Conservation (phyloP, 2,329 filamentous ascomycete genomes). For the Penicillium nordicum region DNA sequence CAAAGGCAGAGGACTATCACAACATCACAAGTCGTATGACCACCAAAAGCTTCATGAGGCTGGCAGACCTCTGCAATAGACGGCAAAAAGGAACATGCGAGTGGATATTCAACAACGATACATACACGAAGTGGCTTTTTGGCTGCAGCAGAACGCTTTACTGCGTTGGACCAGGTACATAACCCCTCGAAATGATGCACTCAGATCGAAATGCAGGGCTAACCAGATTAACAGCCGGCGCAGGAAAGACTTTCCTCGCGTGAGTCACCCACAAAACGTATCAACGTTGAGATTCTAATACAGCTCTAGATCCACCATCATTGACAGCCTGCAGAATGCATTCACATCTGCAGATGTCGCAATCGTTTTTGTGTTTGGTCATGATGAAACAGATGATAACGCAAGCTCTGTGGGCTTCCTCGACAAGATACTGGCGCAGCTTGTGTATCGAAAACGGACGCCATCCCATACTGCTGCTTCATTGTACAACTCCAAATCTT, state of each 20-base stretch:
- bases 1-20: slow-evolving; percentile 10
- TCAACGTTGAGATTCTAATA: too few relatives aligned
- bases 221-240: too few relatives aligned
- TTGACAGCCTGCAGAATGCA: slow-evolving; percentile 27
- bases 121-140: slow-evolving; percentile 28
- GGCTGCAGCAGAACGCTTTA: slow-evolving; percentile 26
- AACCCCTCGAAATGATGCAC: too few relatives aligned
- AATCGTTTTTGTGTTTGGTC: slow-evolving; percentile 28
- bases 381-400: slow-evolving; percentile 25
- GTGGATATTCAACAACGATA: slow-evolving; percentile 28
- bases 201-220: too few relatives aligned
- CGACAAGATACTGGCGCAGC: slow-evolving; percentile 28
- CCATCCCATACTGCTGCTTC: slow-evolving; percentile 23
- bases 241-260: slow-evolving; percentile 33
- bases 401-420: slow-evolving; percentile 21
- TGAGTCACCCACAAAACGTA: slow-evolving; percentile 14
- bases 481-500: slow-evolving; percentile 25
- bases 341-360: slow-evolving; percentile 32
- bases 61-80: slow-evolving; percentile 30
- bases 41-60: slow-evolving; percentile 24
- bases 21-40: slow-evolving; percentile 19
- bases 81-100: slow-evolving; percentile 24
- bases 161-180: slow-evolving; percentile 28
- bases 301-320: slow-evolving; percentile 27
- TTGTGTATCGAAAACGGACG: slow-evolving; percentile 29